Evolutionary conservation across 2,329 filamentous ascomycete species (phyloP).

Genomic region (Colletotrichum ledebouriae): DNA sequence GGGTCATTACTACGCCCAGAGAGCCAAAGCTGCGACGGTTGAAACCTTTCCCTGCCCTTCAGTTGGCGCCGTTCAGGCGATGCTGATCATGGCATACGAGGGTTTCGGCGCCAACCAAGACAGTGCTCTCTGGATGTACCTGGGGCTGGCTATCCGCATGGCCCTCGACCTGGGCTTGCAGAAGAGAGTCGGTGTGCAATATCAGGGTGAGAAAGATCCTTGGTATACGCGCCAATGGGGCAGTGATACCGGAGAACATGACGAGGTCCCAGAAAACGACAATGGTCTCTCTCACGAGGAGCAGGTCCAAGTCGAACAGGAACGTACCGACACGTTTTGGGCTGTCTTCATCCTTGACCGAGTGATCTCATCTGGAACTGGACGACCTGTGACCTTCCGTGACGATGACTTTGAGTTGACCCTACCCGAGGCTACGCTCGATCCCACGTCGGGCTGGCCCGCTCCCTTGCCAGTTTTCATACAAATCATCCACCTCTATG

Average conservation of each 20-base stretch:
- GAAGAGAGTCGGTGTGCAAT: slow-evolving; percentile 80
- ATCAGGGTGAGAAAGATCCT: slow-evolving; percentile 67
- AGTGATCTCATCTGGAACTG: slow-evolving; percentile 89
- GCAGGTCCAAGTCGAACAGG: slow-evolving; percentile 79
- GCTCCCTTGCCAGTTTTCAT: slow-evolving; percentile 84
- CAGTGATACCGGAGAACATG: slow-evolving; percentile 45
- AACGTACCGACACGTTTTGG: slow-evolving; percentile 91
- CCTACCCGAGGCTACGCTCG: slow-evolving; percentile 67
- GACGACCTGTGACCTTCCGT: slow-evolving; percentile 83
- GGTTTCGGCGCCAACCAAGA: slow-evolving; percentile 91
- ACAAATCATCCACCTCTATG: slow-evolving; percentile 88
- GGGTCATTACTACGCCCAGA: slow-evolving; percentile 82
- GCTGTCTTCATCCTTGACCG: slow-evolving; percentile 89
- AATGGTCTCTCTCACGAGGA: slow-evolving; percentile 61
- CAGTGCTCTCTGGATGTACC: slow-evolving; percentile 93
- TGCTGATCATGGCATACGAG: slow-evolving; percentile 86
- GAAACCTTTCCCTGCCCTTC: slow-evolving; percentile 87
- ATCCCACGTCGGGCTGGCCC: slow-evolving; percentile 76
- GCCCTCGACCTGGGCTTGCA: slow-evolving; percentile 84
- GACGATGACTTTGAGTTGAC: slow-evolving; percentile 88
- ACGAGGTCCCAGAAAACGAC: slow-evolving; percentile 57
- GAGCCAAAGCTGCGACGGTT: slow-evolving; percentile 85
- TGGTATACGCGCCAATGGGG: slow-evolving; percentile 61
- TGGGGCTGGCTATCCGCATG: slow-evolving; percentile 88
- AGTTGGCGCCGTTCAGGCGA: slow-evolving; percentile 86